Conservation (phyloP, 1,284 basidiomycete genomes). For the Microbotryum lychnidis-dioicae region DNA sequence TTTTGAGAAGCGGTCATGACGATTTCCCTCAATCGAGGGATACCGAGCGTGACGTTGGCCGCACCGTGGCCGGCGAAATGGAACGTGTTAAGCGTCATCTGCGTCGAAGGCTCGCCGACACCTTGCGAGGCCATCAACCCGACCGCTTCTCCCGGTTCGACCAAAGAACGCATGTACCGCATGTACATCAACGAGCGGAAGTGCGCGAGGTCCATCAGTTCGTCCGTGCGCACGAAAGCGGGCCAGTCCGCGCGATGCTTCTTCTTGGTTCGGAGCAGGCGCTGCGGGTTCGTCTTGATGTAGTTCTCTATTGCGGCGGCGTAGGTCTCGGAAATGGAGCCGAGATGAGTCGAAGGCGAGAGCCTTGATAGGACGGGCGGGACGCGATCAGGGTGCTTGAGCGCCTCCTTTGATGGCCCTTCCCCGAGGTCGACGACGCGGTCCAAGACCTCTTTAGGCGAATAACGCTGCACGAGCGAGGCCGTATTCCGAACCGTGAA, state of each 20-base stretch:
- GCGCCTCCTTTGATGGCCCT: constrained; percentile 78
- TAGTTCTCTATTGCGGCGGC: constrained; percentile 74
- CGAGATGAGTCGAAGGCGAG: constrained; percentile 72
- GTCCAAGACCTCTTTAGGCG: constrained; percentile 55
- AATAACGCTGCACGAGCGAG: constrained; percentile 67
- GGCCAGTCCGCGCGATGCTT: constrained; percentile 37
- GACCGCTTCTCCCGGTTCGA: constrained; percentile 96
- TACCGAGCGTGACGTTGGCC: constrained; percentile 98
- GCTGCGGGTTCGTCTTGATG: constrained; percentile 65
- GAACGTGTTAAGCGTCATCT: constrained; percentile 99
- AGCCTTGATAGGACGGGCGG: constrained; percentile 70
- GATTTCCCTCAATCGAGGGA: constrained; percentile 95
- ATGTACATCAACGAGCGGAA: constrained; percentile 78
- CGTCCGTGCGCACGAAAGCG: constrained; percentile 43
- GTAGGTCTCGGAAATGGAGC: constrained; percentile 88
- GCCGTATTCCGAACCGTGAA: constrained; percentile 83
- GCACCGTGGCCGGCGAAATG: constrained; percentile 99
- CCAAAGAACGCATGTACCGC: constrained; percentile 85
- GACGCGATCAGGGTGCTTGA: constrained; percentile 60
- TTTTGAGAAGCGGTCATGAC: constrained; percentile 98
- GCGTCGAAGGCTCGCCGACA: constrained; percentile 97
- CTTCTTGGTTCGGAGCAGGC: constrained; percentile 60
- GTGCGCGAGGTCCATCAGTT: constrained; percentile 49
- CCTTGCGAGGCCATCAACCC: constrained; percentile 96
- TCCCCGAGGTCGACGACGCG: constrained; percentile 62